These are phyloP conservation scores for Straminergon stramineum DNA, from an alignment of 225 moss, liverwort and hornwort species.

Conservation along the genomic window DNA sequence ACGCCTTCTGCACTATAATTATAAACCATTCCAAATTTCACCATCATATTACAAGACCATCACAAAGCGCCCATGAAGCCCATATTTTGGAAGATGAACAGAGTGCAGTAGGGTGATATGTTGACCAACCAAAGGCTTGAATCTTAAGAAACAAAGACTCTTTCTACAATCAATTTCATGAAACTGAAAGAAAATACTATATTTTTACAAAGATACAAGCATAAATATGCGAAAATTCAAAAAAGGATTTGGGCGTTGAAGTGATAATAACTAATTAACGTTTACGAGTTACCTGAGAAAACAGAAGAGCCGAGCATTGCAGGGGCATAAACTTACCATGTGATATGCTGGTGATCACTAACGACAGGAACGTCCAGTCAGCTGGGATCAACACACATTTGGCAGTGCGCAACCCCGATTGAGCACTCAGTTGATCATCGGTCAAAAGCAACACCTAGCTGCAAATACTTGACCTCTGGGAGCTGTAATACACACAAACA, in stretches of 20 bases:
- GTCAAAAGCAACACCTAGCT: background rate
- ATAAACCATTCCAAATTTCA: background rate
- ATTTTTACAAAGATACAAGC: too few species aligned
- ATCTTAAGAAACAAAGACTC: background rate
- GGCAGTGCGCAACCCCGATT: background rate
- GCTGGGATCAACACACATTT: background rate
- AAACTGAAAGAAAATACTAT: background rate
- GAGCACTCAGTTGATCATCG: background rate
- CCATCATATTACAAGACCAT: too few species aligned
- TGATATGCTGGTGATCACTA: background rate
- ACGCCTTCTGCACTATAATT: background rate
- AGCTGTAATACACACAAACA: background rate
- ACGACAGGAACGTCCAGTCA: background rate
- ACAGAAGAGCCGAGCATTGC: background rate
- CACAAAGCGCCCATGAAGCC: background rate
- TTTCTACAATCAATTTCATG: background rate
- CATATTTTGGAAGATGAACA: background rate
- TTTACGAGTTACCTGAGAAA: background rate
- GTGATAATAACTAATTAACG: background rate
- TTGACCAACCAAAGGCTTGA: background rate
- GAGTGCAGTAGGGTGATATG: background rate
- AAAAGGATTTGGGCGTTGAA: background rate
- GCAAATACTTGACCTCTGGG: background rate
- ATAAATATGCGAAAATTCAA: background rate
- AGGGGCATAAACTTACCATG: background rate